Percentiles rank a stretch among this genome's conserved stretches.
phyloP scores from a whole-genome alignment of 345 rosid genomes.

The Eutrema japonicum region DNA sequence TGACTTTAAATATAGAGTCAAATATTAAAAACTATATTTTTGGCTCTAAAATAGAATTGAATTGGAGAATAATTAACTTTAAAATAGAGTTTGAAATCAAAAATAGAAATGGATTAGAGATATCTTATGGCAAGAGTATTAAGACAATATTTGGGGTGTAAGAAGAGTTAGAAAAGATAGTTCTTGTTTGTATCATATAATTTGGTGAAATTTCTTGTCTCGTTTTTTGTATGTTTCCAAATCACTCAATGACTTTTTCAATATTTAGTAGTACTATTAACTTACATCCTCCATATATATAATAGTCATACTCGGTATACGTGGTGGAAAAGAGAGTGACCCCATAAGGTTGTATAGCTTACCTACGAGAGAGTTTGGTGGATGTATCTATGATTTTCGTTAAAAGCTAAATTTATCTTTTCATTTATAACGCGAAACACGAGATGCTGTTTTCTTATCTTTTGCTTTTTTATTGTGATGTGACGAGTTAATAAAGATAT shows the following conservation, averaged over 20 bases:
- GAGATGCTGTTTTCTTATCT: conserved; percentile 10
- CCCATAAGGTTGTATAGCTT: conserved; percentile 2
- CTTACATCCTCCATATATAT: too few species aligned
- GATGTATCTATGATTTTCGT: conserved; percentile 15
- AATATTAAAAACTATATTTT: too few species aligned
- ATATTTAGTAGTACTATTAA: too few species aligned
- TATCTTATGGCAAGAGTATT: conserved; percentile 6
- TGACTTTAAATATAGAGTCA: too few species aligned
- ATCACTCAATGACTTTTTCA: neutral
- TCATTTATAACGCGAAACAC: conserved; percentile 35
- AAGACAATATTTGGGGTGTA: conserved; percentile 5
- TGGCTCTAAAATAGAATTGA: too few species aligned
- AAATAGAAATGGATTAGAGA: too few species aligned
- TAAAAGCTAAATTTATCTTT: conserved; percentile 5
- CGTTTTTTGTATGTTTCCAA: conserved; percentile 35
- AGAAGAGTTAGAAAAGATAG: conserved; percentile 33
- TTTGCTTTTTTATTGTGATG: conserved; percentile 24
- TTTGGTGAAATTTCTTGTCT: conserved; percentile 25
- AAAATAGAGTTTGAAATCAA: too few species aligned
- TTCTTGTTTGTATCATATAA: conserved; percentile 36
- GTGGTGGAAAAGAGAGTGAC: neutral
- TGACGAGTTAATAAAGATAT: conserved; percentile 17
- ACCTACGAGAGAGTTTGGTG: conserved; percentile 29
- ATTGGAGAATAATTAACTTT: too few species aligned
- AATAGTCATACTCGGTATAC: too few species aligned